Percentiles rank a stretch among this genome's conserved stretches.
phyloP scores from a whole-genome alignment of 2,329 filamentous ascomycete genomes.

The Fragosphaeria purpurea region DNA sequence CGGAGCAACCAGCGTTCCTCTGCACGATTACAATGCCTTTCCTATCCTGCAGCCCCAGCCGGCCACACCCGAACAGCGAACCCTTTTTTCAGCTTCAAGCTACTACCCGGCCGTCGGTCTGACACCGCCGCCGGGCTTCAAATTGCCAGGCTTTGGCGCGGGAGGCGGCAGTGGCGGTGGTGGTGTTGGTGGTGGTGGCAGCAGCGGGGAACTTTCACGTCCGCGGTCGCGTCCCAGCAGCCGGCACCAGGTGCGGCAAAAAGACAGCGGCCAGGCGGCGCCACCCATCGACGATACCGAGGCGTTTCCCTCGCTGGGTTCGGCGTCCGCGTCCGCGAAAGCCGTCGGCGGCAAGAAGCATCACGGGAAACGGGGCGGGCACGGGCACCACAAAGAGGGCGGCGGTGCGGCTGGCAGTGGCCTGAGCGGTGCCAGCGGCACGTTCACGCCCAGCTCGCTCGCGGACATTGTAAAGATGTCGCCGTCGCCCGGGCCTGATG shows the following conservation, averaged over 20 bases:
- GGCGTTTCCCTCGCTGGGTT: slow-evolving; percentile 83
- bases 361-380: slow-evolving; percentile 80
- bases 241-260: slow-evolving; percentile 54
- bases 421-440: slow-evolving; percentile 3
- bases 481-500: slow-evolving; percentile 50
- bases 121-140: slow-evolving; percentile 61
- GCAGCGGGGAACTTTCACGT: slow-evolving; percentile 49
- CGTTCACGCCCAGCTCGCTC: slow-evolving; percentile 59
- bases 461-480: slow-evolving; percentile 95
- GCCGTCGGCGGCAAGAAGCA: slow-evolving; percentile 76
- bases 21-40: slow-evolving; percentile 78
- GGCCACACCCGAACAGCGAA: slow-evolving; percentile 47
- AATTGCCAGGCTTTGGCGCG: slow-evolving; percentile 45
- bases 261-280: slow-evolving; percentile 48
- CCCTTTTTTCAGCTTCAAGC: slow-evolving; percentile 40
- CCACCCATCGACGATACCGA: slow-evolving; percentile 87
- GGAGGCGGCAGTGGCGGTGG: not conserved
- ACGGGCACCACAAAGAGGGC: slow-evolving; percentile 65
- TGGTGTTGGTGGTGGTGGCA: not conserved
- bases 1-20: slow-evolving; percentile 53
- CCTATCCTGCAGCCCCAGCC: slow-evolving; percentile 64
- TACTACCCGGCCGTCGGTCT: slow-evolving; percentile 44
- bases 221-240: slow-evolving; percentile 77
- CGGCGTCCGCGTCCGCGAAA: slow-evolving; percentile 57
- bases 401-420: not conserved